Base-by-base conservation (phyloP, 2,329 filamentous ascomycete genomes). In the Lasiodiplodia hormozganensis region DNA sequence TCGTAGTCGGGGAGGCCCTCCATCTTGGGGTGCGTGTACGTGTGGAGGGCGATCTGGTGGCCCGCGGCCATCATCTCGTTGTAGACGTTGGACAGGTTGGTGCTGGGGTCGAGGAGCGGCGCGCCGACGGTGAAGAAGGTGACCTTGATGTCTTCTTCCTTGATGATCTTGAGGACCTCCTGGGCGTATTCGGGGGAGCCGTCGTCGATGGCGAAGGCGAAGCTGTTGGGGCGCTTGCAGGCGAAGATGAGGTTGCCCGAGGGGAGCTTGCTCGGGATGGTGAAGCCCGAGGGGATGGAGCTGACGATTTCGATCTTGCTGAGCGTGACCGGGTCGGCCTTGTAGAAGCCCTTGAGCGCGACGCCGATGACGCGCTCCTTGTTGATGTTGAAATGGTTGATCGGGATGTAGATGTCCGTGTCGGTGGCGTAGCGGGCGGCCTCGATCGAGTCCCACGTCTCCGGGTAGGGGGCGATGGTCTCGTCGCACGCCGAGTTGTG, bases 161-260 rank as follows among this genome's bases (percentile, higher is more conserved):
- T 84, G 72, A 92, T 81, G 65, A 89, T 87, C 51, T 85, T 79
- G 79, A 90, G 86, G 23, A 91, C 87, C 70, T 86, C 78, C 77
- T 88, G 84, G 1, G 88, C 88, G 68, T 86, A 83, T 40, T 79
- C 74, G 57, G 89, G 89, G 62, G 86, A 82, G 25, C 89, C 90
- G 76, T 92, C 90, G 74, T 92, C 90, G 71, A 92, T 91, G 62
- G 89, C 89, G 76, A 92, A 91, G 1, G 90, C 90, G 75, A 92
- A 91, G 0, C 86, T 89, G 79, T 91, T 90, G 57, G 89, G 89
- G 21, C 89, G 84, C 71, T 86, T 89, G 82, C 90, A 92, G 7
- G 85, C 82, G 73, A 91, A 87, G 56, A 89, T 81, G 40, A 92
- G 81, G 23, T 83, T 84, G 7, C 89, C 89, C 1, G 85, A 89